phyloP scores from a whole-genome alignment of 2,329 filamentous ascomycete genomes.

The Xylariaceae sp. region DNA sequence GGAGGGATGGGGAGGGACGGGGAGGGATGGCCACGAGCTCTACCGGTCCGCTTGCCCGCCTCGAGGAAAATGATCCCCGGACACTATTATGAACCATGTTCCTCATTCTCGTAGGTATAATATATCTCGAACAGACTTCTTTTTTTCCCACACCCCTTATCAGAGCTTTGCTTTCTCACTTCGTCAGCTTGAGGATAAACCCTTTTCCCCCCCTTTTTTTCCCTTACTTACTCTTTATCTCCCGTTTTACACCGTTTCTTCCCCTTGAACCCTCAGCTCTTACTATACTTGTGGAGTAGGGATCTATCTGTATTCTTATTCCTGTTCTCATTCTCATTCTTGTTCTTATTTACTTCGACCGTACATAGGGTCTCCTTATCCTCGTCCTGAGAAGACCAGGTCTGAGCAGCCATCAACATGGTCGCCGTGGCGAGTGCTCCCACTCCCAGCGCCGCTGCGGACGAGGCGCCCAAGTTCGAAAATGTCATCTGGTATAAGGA shows the following conservation, averaged over 20 bases:
- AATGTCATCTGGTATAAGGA: slow-evolving; percentile 49
- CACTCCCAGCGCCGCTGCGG: slow-evolving; percentile 31
- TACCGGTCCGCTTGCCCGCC: slow-evolving; percentile 31
- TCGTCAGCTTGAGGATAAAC: not conserved
- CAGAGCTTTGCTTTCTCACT: slow-evolving; percentile 1
- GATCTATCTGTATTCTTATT: not conserved
- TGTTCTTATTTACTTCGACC: not conserved
- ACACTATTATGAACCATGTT: not conserved
- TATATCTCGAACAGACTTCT: slow-evolving; percentile 22
- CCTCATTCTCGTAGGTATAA: slow-evolving; percentile 11
- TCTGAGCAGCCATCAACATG: slow-evolving; percentile 15
- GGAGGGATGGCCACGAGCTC: slow-evolving; percentile 17
- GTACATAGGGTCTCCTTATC: not conserved
- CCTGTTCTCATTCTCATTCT: not conserved
- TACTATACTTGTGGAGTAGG: not conserved
- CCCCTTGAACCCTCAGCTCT: no score
- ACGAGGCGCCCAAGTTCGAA: slow-evolving; percentile 46
- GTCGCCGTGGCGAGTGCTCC: slow-evolving; percentile 17
- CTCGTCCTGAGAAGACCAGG: not conserved
- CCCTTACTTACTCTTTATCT: not conserved
- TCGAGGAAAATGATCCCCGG: slow-evolving; percentile 14
- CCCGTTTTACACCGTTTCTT: no score
- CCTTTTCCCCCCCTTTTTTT: not conserved
- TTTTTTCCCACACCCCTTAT: slow-evolving; percentile 7
- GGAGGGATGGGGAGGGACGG: slow-evolving; percentile 12